Percentiles rank a stretch among this genome's conserved stretches.
phyloP scores from a whole-genome alignment of 2,329 filamentous ascomycete genomes.

The Fusarium torreyae region DNA sequence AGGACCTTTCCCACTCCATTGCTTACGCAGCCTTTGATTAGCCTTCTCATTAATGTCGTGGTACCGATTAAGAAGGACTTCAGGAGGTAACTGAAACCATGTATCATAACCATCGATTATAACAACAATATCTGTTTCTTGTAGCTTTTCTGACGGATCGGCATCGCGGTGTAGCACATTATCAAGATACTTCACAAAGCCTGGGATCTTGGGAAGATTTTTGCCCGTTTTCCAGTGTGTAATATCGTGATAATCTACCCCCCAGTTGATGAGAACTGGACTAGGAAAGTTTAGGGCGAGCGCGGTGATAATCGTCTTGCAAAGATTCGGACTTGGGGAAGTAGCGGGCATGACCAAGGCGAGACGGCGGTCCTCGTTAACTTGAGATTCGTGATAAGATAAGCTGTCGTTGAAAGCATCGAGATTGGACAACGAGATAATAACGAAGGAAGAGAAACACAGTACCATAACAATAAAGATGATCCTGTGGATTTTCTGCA shows the following conservation, averaged over 20 bases:
- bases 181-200: constrained; percentile 17
- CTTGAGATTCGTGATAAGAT: not conserved
- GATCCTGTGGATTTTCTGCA: no score
- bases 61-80: not conserved
- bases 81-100: not conserved
- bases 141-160: constrained; percentile 2
- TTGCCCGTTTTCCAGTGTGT: constrained; percentile 8
- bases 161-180: constrained; percentile 13
- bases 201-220: constrained; percentile 14
- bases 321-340: constrained; percentile 6
- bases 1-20: not conserved
- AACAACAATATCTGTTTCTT: constrained; percentile 1
- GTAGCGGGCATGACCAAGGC: constrained; percentile 19
- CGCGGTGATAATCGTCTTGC: constrained; percentile 17
- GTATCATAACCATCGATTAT: not conserved
- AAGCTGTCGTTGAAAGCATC: no score
- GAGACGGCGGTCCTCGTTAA: constrained; percentile 11
- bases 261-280: constrained; percentile 21
- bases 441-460: no score
- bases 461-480: no score
- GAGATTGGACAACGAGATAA: no score
- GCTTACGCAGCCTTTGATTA: not conserved
- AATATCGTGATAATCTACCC: not conserved
- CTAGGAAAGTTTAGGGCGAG: constrained; percentile 20
- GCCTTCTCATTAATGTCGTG: not conserved